A percentile compares a stretch with the other conserved stretches of the same genome.
phyloP scores from a whole-genome alignment of 1,284 basidiomycete genomes.

The Ustilago sp. region DNA sequence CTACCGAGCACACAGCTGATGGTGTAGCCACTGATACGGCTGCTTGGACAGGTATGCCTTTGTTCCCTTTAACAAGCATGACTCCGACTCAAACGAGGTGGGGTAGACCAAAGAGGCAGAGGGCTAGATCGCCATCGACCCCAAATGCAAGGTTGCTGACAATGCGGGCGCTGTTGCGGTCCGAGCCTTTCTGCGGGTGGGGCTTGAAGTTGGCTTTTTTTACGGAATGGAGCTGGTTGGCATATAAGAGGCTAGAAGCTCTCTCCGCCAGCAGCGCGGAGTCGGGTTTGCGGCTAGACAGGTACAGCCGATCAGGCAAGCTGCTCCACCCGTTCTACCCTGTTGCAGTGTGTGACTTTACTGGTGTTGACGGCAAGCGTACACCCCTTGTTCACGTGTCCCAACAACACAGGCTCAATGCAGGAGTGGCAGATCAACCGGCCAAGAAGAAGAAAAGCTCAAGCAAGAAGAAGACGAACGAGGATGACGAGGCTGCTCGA shows the following conservation, averaged over 20 bases:
- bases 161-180: constrained; percentile 59
- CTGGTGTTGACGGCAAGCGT: constrained; percentile 56
- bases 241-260: constrained; percentile 29
- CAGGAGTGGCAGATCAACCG: constrained; percentile 26
- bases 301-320: constrained; percentile 40
- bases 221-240: constrained; percentile 61
- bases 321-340: constrained; percentile 46
- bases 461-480: constrained; percentile 21
- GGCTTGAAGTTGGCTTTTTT: constrained; percentile 62
- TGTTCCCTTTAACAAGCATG: constrained; percentile 51
- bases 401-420: constrained; percentile 26
- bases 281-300: neutral
- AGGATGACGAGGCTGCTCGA: constrained; percentile 6
- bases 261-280: neutral
- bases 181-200: constrained; percentile 67
- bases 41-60: constrained; percentile 25
- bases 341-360: constrained; percentile 56
- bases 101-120: constrained; percentile 27
- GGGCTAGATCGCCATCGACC: constrained; percentile 29
- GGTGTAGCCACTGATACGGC: constrained; percentile 10
- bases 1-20: constrained; percentile 15
- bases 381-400: constrained; percentile 18
- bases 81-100: constrained; percentile 35
- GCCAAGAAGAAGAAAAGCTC: constrained; percentile 27
- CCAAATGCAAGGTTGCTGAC: constrained; percentile 67